These are phyloP conservation scores for Leccinum longicurvipes DNA, from an alignment of 768 basidiomycete species.

Conservation along the genomic window DNA sequence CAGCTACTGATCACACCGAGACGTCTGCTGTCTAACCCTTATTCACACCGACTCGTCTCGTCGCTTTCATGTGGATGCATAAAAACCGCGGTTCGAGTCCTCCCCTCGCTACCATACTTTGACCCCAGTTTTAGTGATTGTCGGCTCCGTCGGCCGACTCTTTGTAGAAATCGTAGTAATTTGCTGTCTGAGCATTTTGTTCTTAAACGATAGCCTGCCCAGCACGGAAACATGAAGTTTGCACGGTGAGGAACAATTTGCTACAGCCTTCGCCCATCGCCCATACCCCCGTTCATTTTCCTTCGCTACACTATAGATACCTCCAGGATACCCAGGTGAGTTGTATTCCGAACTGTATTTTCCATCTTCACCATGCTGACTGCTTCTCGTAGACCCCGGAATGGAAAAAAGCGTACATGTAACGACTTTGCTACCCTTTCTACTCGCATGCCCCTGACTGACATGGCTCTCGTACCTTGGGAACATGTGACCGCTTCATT, in stretches of 20 bases:
- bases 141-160: background rate
- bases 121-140: background rate
- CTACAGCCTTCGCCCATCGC: background rate
- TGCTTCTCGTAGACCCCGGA: constrained; percentile 56
- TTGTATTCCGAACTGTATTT: background rate
- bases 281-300: background rate
- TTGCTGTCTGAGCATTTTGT: background rate
- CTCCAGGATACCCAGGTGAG: constrained; percentile 65
- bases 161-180: background rate
- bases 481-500: background rate
- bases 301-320: constrained; percentile 43
- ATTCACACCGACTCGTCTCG: background rate
- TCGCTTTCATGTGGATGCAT: background rate
- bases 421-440: background rate
- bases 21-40: background rate
- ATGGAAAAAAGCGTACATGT: constrained; percentile 38
- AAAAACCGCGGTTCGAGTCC: background rate
- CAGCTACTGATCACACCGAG: background rate
- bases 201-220: background rate
- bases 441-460: background rate
- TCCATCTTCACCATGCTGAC: background rate
- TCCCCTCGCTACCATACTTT: background rate
- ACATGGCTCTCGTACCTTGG: background rate
- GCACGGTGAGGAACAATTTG: constrained; percentile 41
- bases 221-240: constrained; percentile 50